These are phyloP conservation scores for Saccharomycopsis fibuligera DNA, from an alignment of 805 yeast genomes.

Conservation along the genomic window DNA sequence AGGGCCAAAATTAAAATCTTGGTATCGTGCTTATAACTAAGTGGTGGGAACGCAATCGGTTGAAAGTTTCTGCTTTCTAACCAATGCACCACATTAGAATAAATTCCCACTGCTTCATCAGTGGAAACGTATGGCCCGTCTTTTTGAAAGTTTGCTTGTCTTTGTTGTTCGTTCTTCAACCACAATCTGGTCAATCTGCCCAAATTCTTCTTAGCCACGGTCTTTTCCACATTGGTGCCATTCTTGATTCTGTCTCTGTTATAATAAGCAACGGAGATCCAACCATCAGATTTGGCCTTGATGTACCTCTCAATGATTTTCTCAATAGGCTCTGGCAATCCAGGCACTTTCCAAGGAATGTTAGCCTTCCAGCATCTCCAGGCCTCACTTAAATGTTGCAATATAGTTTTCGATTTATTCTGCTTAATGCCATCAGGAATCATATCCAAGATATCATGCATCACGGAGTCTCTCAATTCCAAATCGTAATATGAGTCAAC, in stretches of 20 bases:
- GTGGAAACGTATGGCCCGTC: slow-evolving; percentile 86
- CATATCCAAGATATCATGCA: slow-evolving; percentile 95
- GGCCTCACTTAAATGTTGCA: slow-evolving; percentile 94
- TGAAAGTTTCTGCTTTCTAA: slow-evolving; percentile 74
- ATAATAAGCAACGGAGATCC: slow-evolving; percentile 90
- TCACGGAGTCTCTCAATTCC: slow-evolving; percentile 87
- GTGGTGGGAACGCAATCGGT: slow-evolving; percentile 91
- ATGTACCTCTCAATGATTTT: slow-evolving; percentile 82
- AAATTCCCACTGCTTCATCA: slow-evolving; percentile 81
- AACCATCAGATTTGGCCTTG: slow-evolving; percentile 93
- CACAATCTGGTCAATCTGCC: slow-evolving; percentile 89
- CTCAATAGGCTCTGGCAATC: slow-evolving; percentile 86
- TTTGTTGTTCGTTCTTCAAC: slow-evolving; percentile 86
- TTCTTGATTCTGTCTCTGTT: slow-evolving; percentile 82
- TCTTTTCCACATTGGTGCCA: slow-evolving; percentile 92
- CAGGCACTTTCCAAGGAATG: slow-evolving; percentile 96
- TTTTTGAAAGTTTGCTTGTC: slow-evolving; percentile 71
- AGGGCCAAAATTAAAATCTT: slow-evolving; percentile 83
- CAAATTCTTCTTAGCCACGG: slow-evolving; percentile 86
- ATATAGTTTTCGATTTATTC: slow-evolving; percentile 74
- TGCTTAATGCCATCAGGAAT: slow-evolving; percentile 92
- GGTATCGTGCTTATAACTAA: slow-evolving; percentile 88
- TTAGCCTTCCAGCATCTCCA: slow-evolving; percentile 99
- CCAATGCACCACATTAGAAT: slow-evolving; percentile 88
- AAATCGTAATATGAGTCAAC: slow-evolving; percentile 92